phyloP scores from a whole-genome alignment of 306 rosid genomes.

The Mimosa bimucronata region DNA sequence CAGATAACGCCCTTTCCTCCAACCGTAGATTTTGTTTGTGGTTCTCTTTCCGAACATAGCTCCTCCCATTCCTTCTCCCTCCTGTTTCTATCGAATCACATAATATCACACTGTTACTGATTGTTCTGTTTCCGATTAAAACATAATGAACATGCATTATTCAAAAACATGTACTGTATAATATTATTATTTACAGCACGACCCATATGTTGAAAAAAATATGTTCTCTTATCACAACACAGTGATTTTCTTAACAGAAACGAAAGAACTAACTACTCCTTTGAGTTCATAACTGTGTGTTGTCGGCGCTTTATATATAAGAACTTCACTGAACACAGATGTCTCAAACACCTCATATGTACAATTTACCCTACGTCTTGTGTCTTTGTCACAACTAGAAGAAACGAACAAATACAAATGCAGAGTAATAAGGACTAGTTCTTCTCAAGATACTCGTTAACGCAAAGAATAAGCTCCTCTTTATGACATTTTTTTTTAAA shows the following conservation, averaged over 20 bases:
- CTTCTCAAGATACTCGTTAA: background rate
- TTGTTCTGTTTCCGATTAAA: background rate
- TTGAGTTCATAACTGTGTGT: background rate
- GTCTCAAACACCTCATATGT: background rate
- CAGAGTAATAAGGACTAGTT: background rate
- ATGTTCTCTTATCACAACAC: background rate
- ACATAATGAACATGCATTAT: background rate
- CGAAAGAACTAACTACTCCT: background rate
- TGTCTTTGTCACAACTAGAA: background rate
- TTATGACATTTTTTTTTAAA: background rate
- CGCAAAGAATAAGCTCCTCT: background rate
- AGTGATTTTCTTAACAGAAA: no score
- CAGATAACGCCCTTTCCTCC: background rate
- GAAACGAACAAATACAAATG: background rate
- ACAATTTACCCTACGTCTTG: background rate
- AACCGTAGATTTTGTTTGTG: background rate
- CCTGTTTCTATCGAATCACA: background rate
- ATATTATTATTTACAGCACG: background rate
- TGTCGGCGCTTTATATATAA: background rate
- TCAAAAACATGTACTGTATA: background rate
- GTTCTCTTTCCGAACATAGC: background rate
- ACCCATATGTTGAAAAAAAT: background rate
- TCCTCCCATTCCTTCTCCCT: background rate
- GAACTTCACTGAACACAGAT: background rate
- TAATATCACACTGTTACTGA: background rate